A percentile compares a stretch with the other conserved stretches of the same genome.
phyloP scores from a whole-genome alignment of 306 rosid species.

The Ammopiptanthus mongolicus region DNA sequence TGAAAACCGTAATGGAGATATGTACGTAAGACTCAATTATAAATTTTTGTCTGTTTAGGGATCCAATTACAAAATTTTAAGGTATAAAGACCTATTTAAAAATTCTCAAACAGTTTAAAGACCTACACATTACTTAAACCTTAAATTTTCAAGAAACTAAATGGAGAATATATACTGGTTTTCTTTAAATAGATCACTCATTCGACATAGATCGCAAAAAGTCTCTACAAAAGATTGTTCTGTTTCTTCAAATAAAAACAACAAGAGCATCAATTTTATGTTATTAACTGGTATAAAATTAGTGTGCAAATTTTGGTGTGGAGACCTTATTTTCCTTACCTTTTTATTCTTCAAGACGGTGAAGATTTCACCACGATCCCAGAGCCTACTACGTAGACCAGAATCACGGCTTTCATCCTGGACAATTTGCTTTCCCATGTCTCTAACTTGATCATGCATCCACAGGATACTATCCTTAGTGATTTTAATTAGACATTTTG shows the following conservation, averaged over 20 bases:
- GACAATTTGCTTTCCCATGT: slow-evolving; percentile 64
- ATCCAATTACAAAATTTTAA: too few relatives aligned
- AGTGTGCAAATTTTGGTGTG: too few relatives aligned
- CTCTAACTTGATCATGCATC: slow-evolving; percentile 68
- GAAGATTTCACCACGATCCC: slow-evolving; percentile 51
- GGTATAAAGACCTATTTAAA: too few relatives aligned
- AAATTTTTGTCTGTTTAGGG: too few relatives aligned
- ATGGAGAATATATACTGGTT: background rate
- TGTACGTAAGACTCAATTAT: too few relatives aligned
- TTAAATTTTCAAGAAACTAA: background rate
- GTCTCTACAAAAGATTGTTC: background rate
- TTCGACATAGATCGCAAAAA: background rate
- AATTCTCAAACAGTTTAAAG: too few relatives aligned
- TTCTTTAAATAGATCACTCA: background rate
- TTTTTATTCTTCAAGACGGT: slow-evolving; percentile 23
- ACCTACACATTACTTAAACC: too few relatives aligned
- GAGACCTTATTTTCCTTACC: slow-evolving; percentile 19
- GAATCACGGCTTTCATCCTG: slow-evolving; percentile 12
- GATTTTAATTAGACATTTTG: slow-evolving; percentile 48
- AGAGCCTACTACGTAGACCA: slow-evolving; percentile 44
- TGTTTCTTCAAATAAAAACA: too few relatives aligned
- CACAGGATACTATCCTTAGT: slow-evolving; percentile 18
- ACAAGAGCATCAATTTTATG: too few relatives aligned
- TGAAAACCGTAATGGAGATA: too few relatives aligned
- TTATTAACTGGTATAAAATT: too few relatives aligned